Evolutionary conservation across 1,284 basidiomycete species (phyloP).

Genomic region (Ceratobasidium sp.): DNA sequence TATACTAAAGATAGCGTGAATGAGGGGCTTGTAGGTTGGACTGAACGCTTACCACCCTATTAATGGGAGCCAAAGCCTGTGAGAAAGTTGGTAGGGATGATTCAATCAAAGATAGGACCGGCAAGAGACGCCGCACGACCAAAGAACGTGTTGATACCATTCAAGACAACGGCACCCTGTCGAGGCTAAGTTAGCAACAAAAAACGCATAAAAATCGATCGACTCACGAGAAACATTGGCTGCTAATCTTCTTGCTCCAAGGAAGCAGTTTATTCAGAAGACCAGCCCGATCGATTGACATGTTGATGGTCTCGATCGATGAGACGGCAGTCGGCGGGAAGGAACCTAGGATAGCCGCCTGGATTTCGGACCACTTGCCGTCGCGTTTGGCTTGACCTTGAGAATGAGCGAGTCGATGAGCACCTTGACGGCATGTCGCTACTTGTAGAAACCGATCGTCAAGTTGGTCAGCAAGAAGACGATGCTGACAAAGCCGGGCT

Average conservation of each 20-base stretch:
- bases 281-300: too few species aligned
- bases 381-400: conserved; percentile 92
- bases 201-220: too few species aligned
- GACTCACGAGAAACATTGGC: too few species aligned
- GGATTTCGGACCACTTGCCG: conserved; percentile 88
- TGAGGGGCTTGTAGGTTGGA: neutral
- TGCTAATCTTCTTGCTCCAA: too few species aligned
- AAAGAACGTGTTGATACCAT: too few species aligned
- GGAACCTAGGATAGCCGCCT: conserved; percentile 89
- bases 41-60: conserved; percentile 25
- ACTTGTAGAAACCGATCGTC: conserved; percentile 97
- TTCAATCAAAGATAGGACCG: neutral
- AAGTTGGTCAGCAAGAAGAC: conserved; percentile 95
- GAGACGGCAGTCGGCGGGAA: too few species aligned
- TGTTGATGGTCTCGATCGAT: too few species aligned
- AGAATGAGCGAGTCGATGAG: conserved; percentile 99
- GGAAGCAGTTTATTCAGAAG: too few species aligned
- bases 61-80: conserved; percentile 30
- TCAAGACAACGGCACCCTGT: too few species aligned
- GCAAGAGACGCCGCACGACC: too few species aligned
- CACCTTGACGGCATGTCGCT: conserved; percentile 96
- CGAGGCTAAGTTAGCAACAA: too few species aligned
- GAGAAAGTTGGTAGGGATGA: neutral
- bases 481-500: conserved; percentile 99
- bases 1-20: neutral